Evolutionary conservation across 2,329 filamentous ascomycete species (phyloP), one percentile per base, ranked within the genome.

Genomic region (Talaromyces amestolkiae): DNA sequence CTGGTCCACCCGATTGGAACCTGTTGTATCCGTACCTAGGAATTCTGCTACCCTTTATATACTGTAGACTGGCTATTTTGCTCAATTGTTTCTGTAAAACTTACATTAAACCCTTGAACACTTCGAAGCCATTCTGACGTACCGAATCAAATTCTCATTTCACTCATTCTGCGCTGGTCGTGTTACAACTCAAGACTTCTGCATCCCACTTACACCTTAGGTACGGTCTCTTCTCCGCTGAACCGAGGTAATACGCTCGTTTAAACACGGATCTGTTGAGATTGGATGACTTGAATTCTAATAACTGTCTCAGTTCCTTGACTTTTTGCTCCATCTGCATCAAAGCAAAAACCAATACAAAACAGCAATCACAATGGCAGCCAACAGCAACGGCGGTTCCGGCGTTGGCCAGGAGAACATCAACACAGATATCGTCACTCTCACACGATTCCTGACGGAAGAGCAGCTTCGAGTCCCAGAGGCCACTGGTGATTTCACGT

Each of bases 401-500:
- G 83, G 84, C 65, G 83, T 84, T 41, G 84, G 83, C 66, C 76
- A 81, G 72, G 92, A 96, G 82, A 89, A 90, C 78, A 89, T 99
- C 83, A 97, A 98, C 85, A 96, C 92, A 68, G 88, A 97, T 79
- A 98, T 99, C 76, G 86, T 98, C 76, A 98, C 95, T 64, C 88
- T 99, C 72, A 97, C 95, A 49, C 87, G 95, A 68, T 97, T 95
- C 85, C 86, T 99, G 73, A 98, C 93, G 35, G 95, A 99, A 83
- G 93, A 97, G 83, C 95, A 99, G 80, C 81, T 85, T 68, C 97
- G 97, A 81, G 89, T 96, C 82, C 90, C 90, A 77, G 93, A 98
- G 78, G 95, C 95, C 63, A 97, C 93, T 15, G 95, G 95, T 83
- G 95, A 99, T 82, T 99, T 99, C 82, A 99, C 95, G 92, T 97